Evolutionary conservation across 2,329 filamentous ascomycete species (phyloP), one percentile per base, ranked within the genome.

Genomic region (Botryotinia narcissicola): DNA sequence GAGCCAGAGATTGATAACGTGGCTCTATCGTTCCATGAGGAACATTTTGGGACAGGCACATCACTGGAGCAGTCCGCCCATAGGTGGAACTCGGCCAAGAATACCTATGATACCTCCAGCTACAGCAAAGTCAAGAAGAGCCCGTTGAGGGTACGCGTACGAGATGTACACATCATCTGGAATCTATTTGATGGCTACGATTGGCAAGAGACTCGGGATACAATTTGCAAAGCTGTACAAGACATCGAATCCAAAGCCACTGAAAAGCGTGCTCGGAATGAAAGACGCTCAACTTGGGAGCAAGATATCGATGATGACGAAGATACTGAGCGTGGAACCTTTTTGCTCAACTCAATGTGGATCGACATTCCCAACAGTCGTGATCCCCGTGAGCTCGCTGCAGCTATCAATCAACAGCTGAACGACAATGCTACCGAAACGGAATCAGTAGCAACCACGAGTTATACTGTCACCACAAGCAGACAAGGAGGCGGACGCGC

Each of bases 181-280:
- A 97, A 99, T 80, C 85, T 99, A 1, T 98, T 96, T 82, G 96
- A 99, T 84, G 96, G 96, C 1, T 99, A 97, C 81, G 97, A 99
- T 82, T 99, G 97, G 97, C 89, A 91, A 77, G 88, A 89, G 61
- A 99, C 97, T 0, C 89, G 95, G 61, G 92, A 96, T 75, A 89
- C 92, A 6, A 97, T 99, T 73, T 90, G 91, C 35, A 93, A 95
- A 80, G 94, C 94, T 10, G 94, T 99, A 3, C 90, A 96, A 74
- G 91, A 97, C 71, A 92, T 99, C 2, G 94, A 99, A 82, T 86
- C 87, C 61, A 93, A 91, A 81, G 94, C 94, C 1, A 90, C 92
- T 64, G 93, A 98, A 80, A 90, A 92, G 73, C 89, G 90, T 74
- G 85, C 88, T 62, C 86, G 87, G 9, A 88, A 89, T 71, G 88